Evolutionary conservation across 306 rosid genomes (phyloP), one percentile per base, ranked within the genome.

Genomic region (Benincasa hispida): DNA sequence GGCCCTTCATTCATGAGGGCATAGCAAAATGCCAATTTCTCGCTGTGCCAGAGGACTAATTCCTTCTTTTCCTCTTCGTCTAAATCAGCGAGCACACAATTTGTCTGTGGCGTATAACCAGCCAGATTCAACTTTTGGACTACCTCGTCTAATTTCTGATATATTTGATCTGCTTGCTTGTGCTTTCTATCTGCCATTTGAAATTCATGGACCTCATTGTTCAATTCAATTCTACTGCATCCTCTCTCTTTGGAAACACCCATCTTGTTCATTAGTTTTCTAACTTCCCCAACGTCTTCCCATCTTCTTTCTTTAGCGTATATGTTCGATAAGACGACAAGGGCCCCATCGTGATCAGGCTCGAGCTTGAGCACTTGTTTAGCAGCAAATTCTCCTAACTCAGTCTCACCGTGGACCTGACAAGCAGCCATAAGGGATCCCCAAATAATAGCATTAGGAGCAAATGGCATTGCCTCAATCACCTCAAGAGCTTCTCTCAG

Each of bases 381-480:
- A 42, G 98, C 98, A 35, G 93, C 92, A 79, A 82, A 89, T 74
- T 90, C 91, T 70, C 96, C 98, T 72, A 93, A 78, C 78, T 93
- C 92, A 55, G 48, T 74, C 79, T 91, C 96, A 32, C 91, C 85
- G 2, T 88, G 87, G 65, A 86, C 63, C 81, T 69, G 88, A 82
- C 97, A 91, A 78, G 97, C 96, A 74, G 97, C 84, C 96, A 93
- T 89, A 63, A 91, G 88, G 69, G 97, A 88, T 79, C 94, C 96
- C 96, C 97, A 93, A n/a, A 93, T 83, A 81, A 91, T 81, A 78
- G 87, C 92, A 73, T 88, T 91, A 19, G 94, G 96, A 10, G 89
- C 86, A n/a, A 90, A 79, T 13, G 92, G 87, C 96, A 93, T 93
- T 19, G 89, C 78, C 85, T 93, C 98, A 30, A 87, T 81, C 48